These are phyloP conservation scores for Kurtzmaniella quercitrusa DNA, from an alignment of 1,139 yeast species.

Conservation along the genomic window DNA sequence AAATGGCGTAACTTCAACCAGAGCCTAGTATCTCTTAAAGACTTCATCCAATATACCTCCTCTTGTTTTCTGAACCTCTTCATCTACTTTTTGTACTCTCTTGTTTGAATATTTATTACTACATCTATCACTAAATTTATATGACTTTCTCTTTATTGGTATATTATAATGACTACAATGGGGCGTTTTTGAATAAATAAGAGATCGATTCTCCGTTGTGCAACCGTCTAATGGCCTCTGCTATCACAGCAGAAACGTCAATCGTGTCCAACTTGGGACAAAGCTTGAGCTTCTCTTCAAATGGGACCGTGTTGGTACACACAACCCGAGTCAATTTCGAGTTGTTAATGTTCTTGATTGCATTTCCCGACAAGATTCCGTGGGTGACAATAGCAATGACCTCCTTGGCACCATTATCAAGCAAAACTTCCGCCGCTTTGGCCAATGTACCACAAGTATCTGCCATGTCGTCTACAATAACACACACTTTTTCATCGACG, in stretches of 20 bases:
- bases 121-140: background rate
- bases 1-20: no score
- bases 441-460: slow-evolving; percentile 81
- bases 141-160: slow-evolving; percentile 2
- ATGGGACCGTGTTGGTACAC: slow-evolving; percentile 75
- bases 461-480: slow-evolving; percentile 78
- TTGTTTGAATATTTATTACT: background rate
- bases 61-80: no score
- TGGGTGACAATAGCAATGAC: slow-evolving; percentile 78
- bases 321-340: slow-evolving; percentile 58
- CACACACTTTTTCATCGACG: slow-evolving; percentile 64
- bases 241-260: slow-evolving; percentile 69
- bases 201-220: slow-evolving; percentile 84
- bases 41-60: no score
- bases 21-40: no score
- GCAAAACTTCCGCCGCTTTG: slow-evolving; percentile 67
- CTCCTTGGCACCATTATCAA: slow-evolving; percentile 61
- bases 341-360: slow-evolving; percentile 56
- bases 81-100: no score
- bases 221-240: slow-evolving; percentile 76
- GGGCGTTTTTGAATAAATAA: slow-evolving; percentile 58
- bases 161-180: slow-evolving; percentile 16
- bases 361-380: slow-evolving; percentile 73
- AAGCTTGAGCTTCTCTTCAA: slow-evolving; percentile 44
- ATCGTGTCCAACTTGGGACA: slow-evolving; percentile 62